These are phyloP conservation scores for Meyerozyma smithsonii DNA, from an alignment of 1,139 yeast species.

Conservation along the genomic window DNA sequence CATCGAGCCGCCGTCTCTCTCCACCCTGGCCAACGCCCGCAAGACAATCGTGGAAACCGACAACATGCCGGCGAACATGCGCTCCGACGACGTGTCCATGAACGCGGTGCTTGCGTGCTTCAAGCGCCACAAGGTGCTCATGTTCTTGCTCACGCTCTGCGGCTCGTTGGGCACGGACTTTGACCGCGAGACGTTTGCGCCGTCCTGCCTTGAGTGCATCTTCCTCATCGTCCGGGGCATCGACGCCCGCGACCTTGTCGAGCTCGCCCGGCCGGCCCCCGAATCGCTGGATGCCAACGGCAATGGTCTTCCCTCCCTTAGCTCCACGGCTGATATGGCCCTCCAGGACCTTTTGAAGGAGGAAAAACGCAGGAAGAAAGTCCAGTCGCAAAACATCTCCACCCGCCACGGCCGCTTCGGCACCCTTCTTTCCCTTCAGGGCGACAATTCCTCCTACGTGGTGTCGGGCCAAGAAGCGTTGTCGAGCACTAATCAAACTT, in stretches of 20 bases:
- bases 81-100: conserved; percentile 64
- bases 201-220: conserved; percentile 64
- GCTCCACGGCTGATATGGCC: conserved; percentile 31
- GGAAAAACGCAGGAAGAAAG: conserved; percentile 52
- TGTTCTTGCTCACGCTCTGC: conserved; percentile 63
- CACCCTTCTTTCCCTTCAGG: conserved; percentile 67
- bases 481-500: conserved; percentile 38
- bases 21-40: conserved; percentile 37
- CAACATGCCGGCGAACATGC: conserved; percentile 52
- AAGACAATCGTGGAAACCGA: conserved; percentile 22
- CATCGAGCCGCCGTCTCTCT: conserved; percentile 64
- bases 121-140: conserved; percentile 64
- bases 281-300: conserved; percentile 8
- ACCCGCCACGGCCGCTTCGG: conserved; percentile 93
- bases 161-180: conserved; percentile 63
- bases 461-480: conserved; percentile 72
- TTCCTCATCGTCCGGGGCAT: conserved; percentile 60
- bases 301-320: conserved; percentile 14
- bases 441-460: conserved; percentile 57
- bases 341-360: conserved; percentile 51
- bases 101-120: conserved; percentile 55
- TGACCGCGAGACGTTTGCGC: conserved; percentile 56
- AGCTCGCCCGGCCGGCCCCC: conserved; percentile 10
- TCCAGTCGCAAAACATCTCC: conserved; percentile 48
- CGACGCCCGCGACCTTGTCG: conserved; percentile 7